Evolutionary conservation across 768 basidiomycete species (phyloP).

Genomic region (Pleurotus djamor): DNA sequence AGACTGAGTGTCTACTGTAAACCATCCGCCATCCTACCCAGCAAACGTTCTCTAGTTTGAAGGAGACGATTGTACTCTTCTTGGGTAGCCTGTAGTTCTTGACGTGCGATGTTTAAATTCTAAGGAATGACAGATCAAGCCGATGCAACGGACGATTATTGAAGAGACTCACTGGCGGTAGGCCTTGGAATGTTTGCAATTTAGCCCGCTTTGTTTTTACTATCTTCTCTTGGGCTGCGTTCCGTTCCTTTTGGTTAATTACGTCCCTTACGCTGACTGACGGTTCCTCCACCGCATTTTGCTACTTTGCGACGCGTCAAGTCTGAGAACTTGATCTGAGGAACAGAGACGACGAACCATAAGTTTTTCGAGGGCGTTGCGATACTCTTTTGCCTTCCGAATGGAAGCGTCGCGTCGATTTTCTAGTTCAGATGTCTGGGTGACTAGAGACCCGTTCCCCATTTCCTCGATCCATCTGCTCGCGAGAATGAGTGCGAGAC

Average conservation of each 20-base stretch:
- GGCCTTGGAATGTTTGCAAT: constrained; percentile 43
- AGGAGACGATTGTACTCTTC: constrained; percentile 44
- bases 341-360: constrained; percentile 19
- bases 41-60: constrained; percentile 43
- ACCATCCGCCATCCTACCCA: constrained; percentile 42
- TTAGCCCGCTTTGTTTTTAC: constrained; percentile 42
- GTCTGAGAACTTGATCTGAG: no score
- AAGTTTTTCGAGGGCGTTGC: constrained; percentile 32
- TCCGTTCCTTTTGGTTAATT: constrained; percentile 32
- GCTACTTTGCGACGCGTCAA: constrained; percentile 14
- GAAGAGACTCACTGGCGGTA: constrained; percentile 40
- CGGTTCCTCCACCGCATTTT: constrained; percentile 25
- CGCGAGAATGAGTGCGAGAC: background rate
- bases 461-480: constrained; percentile 34
- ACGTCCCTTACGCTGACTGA: constrained; percentile 35
- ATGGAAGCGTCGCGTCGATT: constrained; percentile 37
- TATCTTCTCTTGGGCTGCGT: constrained; percentile 30
- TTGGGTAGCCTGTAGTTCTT: constrained; percentile 36
- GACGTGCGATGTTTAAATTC: constrained; percentile 45
- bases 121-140: constrained; percentile 12
- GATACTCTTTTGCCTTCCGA: constrained; percentile 47
- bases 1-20: constrained; percentile 18
- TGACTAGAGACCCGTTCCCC: constrained; percentile 16
- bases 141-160: background rate
- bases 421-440: constrained; percentile 29